Evolutionary conservation across 2,329 filamentous ascomycete species (phyloP), one percentile per base, ranked within the genome.

Genomic region (Xylaria sp.): DNA sequence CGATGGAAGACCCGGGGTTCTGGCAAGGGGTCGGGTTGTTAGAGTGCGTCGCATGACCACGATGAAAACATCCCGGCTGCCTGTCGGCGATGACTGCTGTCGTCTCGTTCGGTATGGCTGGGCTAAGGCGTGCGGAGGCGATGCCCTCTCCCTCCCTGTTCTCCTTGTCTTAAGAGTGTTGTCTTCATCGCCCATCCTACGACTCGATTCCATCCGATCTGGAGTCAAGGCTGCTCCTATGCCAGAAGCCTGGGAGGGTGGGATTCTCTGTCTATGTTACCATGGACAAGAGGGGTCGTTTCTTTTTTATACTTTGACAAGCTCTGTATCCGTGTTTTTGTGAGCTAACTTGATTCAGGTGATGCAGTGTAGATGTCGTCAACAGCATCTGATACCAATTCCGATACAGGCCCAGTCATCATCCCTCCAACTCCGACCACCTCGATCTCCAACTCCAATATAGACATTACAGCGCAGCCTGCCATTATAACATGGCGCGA

Each of bases 171-270:
- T 59, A n/a, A n/a, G n/a, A n/a, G 40, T 54, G 29, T 60, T 64
- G 54, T 61, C 32, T 18, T 25, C 13, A 32, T 51, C 37, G n/a
- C 53, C 50, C 23, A 27, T 53, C 23, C 50, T 29, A 53, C 53
- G 27, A 37, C 51, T 37, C 13, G 51, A n/a, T 53, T 53, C 27
- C 27, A 42, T 62, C 48, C 47, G 66, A 69, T 59, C 44, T 32
- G 68, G 70, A 71, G 70, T 70, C 70, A 68, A 71, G 70, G 70
- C 70, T 71, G 68, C 70, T 71, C 69, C 60, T 70, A 58, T 66
- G 44, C 68, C 54, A 71, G 70, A 71, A 71, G 70, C 70, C 70
- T 71, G 70, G 70, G 70, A 63, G 70, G 70, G 70, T 55, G 70
- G 70, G 70, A 70, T 68, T 50, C 66, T 69, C 68, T 67, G 60